Conservation (phyloP, 495 filamentous ascomycete genomes). For the Venustampulla echinocandica region DNA sequence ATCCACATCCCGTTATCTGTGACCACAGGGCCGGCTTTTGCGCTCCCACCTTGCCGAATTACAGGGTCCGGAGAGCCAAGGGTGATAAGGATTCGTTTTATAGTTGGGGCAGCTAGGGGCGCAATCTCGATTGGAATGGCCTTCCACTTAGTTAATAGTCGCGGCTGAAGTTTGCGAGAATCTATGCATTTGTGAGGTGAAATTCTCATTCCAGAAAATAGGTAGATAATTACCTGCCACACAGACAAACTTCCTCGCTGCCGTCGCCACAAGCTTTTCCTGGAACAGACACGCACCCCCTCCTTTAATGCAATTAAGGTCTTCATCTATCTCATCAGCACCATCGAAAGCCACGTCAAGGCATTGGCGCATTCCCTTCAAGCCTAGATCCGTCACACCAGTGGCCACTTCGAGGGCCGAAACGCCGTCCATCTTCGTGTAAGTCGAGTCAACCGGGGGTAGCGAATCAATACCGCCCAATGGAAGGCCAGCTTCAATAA, state of each 20-base stretch:
- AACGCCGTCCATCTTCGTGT: conserved; percentile 15
- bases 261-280: conserved; percentile 88
- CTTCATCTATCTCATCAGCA: conserved; percentile 92
- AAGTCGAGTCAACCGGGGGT: conserved; percentile 37
- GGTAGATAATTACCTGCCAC: conserved; percentile 59
- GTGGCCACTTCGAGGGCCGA: conserved; percentile 20
- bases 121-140: conserved; percentile 89
- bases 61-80: conserved; percentile 61
- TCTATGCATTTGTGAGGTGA: conserved; percentile 38
- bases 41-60: conserved; percentile 56
- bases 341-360: conserved; percentile 90
- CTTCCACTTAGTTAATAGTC: conserved; percentile 68
- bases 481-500: conserved; percentile 63
- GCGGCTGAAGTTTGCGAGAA: conserved; percentile 72
- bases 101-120: conserved; percentile 65
- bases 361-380: conserved; percentile 26
- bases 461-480: conserved; percentile 69
- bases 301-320: conserved; percentile 94
- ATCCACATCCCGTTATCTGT: conserved; percentile 95
- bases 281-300: conserved; percentile 95
- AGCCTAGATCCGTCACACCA: conserved; percentile 22
- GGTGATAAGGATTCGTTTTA: conserved; percentile 55
- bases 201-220: neutral
- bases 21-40: conserved; percentile 73
- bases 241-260: conserved; percentile 81